Evolutionary conservation across 2,329 filamentous ascomycete species (phyloP).

Genomic region (Amylocarpus encephaloides): DNA sequence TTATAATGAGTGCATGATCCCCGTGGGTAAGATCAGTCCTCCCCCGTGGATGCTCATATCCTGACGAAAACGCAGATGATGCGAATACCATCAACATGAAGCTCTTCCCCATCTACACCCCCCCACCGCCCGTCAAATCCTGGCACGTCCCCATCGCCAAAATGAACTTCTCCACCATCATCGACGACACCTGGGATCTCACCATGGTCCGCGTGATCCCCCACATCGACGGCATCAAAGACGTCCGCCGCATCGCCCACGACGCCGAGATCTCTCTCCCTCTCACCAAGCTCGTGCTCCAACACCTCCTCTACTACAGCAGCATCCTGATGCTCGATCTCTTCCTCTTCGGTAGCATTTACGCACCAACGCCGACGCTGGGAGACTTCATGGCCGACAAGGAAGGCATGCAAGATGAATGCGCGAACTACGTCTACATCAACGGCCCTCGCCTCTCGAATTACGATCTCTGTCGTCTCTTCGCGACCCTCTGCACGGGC

Average conservation of each 20-base stretch:
- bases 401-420: slow-evolving; percentile 75
- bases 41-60: neutral
- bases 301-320: slow-evolving; percentile 89
- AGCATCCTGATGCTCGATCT: slow-evolving; percentile 86
- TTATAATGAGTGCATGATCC: slow-evolving; percentile 98
- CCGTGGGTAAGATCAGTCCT: slow-evolving; percentile 61
- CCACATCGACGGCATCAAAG: slow-evolving; percentile 85
- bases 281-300: slow-evolving; percentile 77
- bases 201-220: slow-evolving; percentile 74
- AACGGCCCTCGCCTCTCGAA: slow-evolving; percentile 39
- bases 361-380: slow-evolving; percentile 74
- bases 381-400: slow-evolving; percentile 71
- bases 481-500: slow-evolving; percentile 77
- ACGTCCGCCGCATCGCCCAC: slow-evolving; percentile 76
- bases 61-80: slow-evolving; percentile 55
- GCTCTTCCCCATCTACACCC: slow-evolving; percentile 75
- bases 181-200: slow-evolving; percentile 66
- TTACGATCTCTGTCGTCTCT: slow-evolving; percentile 71
- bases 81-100: slow-evolving; percentile 96
- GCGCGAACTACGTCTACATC: slow-evolving; percentile 65
- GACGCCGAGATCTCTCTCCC: slow-evolving; percentile 81
- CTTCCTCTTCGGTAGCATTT: slow-evolving; percentile 90
- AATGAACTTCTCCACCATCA: slow-evolving; percentile 56
- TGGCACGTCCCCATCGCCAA: slow-evolving; percentile 86
- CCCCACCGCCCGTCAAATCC: slow-evolving; percentile 69